phyloP scores from a whole-genome alignment of 179 eudicot genomes.

The Carnegiea gigantea region DNA sequence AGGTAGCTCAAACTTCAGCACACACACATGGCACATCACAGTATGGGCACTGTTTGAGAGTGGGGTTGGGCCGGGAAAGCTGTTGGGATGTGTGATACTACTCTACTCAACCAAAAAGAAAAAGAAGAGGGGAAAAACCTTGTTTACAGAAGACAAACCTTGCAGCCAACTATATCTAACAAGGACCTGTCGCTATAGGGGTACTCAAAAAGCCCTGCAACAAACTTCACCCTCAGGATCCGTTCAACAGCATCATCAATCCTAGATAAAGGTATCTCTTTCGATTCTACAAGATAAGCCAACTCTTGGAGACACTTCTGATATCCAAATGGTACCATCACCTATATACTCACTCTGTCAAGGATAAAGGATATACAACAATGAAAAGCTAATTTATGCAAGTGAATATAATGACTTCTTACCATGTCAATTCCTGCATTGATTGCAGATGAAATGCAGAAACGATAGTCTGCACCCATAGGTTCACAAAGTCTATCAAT shows the following conservation, averaged over 20 bases:
- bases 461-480: conserved; percentile 59
- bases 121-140: background rate
- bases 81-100: background rate
- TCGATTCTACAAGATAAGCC: conserved; percentile 57
- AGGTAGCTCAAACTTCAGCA: background rate
- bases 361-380: background rate
- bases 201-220: conserved; percentile 76
- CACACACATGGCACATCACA: background rate
- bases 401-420: conserved; percentile 24
- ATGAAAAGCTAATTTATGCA: background rate
- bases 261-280: conserved; percentile 63
- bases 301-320: conserved; percentile 56
- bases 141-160: conserved; percentile 39
- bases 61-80: background rate
- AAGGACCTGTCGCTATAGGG: conserved; percentile 70
- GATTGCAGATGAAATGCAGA: conserved; percentile 48
- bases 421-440: conserved; percentile 97
- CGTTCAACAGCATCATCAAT: conserved; percentile 86
- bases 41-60: background rate
- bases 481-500: conserved; percentile 67
- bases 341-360: conserved; percentile 47
- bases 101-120: conserved; percentile 2
- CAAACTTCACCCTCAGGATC: conserved; percentile 82
- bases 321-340: conserved; percentile 72
- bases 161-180: conserved; percentile 70